phyloP scores from a whole-genome alignment of 2,329 filamentous ascomycete genomes.

The Cladosporium sp. region DNA sequence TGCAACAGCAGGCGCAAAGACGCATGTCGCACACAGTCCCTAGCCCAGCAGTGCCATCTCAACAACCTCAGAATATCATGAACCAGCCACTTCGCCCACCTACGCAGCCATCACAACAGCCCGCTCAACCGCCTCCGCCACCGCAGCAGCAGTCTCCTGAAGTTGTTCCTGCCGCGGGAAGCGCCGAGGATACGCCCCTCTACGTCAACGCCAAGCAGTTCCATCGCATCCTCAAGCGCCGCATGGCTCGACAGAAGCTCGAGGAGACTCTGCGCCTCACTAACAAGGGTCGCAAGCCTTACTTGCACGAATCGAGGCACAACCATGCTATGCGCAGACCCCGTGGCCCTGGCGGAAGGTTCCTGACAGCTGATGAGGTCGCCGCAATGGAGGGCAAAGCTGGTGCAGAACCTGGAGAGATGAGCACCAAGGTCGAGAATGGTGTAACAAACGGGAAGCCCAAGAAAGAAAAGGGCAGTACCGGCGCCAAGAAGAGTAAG shows the following conservation, averaged over 20 bases:
- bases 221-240: conserved; percentile 89
- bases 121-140: conserved; percentile 47
- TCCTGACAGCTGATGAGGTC: conserved; percentile 94
- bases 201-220: conserved; percentile 99
- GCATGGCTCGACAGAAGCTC: conserved; percentile 86
- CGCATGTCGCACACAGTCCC: conserved; percentile 70
- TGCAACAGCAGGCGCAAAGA: conserved; percentile 38
- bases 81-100: conserved; percentile 69
- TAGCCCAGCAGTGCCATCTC: conserved; percentile 54
- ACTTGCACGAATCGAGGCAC: conserved; percentile 93
- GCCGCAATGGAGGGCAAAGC: conserved; percentile 73
- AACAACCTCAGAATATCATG: conserved; percentile 34
- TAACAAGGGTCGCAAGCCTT: conserved; percentile 92
- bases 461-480: conserved; percentile 5
- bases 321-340: conserved; percentile 97
- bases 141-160: conserved; percentile 60
- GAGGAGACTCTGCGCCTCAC: conserved; percentile 90
- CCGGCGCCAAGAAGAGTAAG: conserved; percentile 12
- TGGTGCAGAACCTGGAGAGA: conserved; percentile 5
- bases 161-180: conserved; percentile 64
- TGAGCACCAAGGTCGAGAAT: conserved; percentile 8
- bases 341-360: conserved; percentile 86
- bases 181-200: conserved; percentile 82
- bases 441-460: conserved; percentile 9
- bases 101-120: conserved; percentile 60